Evolutionary conservation across 2,329 filamentous ascomycete genomes (phyloP).

Genomic region (Pezicula neosporulosa): DNA sequence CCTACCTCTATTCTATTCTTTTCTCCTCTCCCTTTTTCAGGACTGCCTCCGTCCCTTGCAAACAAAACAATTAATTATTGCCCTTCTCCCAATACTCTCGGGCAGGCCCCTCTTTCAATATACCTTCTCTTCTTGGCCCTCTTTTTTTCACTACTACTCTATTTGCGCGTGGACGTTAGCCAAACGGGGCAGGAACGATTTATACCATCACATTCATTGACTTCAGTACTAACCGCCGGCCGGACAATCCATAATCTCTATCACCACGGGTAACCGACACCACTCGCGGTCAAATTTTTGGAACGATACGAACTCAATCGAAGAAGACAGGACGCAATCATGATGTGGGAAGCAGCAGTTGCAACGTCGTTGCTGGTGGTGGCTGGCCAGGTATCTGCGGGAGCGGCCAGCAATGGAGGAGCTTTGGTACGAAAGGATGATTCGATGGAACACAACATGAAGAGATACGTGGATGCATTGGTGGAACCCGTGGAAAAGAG

Average conservation of each 20-base stretch:
- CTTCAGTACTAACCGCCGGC: conserved; percentile 15
- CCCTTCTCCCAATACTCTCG: background rate
- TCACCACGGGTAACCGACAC: background rate
- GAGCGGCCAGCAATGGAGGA: conserved; percentile 16
- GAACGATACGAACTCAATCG: conserved; percentile 1
- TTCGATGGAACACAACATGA: conserved; percentile 21
- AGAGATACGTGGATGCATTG: conserved; percentile 25
- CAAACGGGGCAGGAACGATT: conserved; percentile 11
- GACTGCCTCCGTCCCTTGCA: conserved; percentile 4
- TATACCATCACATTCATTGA: conserved; percentile 13
- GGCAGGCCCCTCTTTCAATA: background rate
- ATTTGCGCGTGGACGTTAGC: conserved; percentile 7
- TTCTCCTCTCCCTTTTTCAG: conserved; percentile 15
- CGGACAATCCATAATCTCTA: conserved; percentile 15
- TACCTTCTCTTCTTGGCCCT: conserved; percentile 4
- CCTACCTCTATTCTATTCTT: conserved; percentile 14
- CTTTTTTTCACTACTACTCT: conserved; percentile 1
- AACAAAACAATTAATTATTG: conserved; percentile 5
- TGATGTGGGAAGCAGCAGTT: conserved; percentile 16
- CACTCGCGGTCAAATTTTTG: background rate
- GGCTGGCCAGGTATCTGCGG: conserved; percentile 22
- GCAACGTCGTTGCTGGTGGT: conserved; percentile 21
- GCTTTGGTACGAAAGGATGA: conserved; percentile 19
- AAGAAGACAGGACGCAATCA: conserved; percentile 9
- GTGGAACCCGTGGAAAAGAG: conserved; percentile 26